phyloP scores from a whole-genome alignment of 73 alveolate genomes.

The Symbiodinium pilosum region DNA sequence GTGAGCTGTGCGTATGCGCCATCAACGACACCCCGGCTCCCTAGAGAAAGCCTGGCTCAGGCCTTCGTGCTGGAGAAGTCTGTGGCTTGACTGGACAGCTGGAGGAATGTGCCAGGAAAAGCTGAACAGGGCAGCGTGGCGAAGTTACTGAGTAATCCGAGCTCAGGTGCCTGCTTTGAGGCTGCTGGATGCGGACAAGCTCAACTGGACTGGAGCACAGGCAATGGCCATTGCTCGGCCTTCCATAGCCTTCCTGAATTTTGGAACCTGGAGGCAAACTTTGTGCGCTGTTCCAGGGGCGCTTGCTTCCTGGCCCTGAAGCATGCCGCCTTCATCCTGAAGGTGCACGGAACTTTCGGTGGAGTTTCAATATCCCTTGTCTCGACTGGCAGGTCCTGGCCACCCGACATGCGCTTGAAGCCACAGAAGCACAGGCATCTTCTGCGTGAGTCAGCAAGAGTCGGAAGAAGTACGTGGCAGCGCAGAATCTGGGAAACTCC shows the following conservation, averaged over 20 bases:
- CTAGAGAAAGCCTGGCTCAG: not conserved
- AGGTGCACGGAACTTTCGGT: not conserved
- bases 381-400: not conserved
- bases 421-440: not conserved
- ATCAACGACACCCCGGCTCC: too few relatives aligned
- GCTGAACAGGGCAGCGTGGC: too few relatives aligned
- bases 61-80: not conserved
- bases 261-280: slow-evolving; percentile 44
- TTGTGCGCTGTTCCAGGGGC: slow-evolving; percentile 64
- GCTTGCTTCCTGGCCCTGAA: slow-evolving; percentile 69
- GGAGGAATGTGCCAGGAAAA: too few relatives aligned
- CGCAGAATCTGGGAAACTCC: not conserved
- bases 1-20: too few relatives aligned
- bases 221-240: not conserved
- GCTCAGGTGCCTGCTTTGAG: slow-evolving; percentile 38
- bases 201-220: slow-evolving; percentile 69
- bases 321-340: slow-evolving; percentile 80
- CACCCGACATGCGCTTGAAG: not conserved
- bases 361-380: not conserved
- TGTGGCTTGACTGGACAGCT: not conserved
- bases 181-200: slow-evolving; percentile 56
- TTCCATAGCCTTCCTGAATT: not conserved
- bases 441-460: not conserved
- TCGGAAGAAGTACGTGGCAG: not conserved
- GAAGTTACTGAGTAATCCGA: too few relatives aligned